These are phyloP conservation scores for Cladosporium sp. DNA, from an alignment of 2,329 filamentous ascomycete genomes.

Conservation along the genomic window DNA sequence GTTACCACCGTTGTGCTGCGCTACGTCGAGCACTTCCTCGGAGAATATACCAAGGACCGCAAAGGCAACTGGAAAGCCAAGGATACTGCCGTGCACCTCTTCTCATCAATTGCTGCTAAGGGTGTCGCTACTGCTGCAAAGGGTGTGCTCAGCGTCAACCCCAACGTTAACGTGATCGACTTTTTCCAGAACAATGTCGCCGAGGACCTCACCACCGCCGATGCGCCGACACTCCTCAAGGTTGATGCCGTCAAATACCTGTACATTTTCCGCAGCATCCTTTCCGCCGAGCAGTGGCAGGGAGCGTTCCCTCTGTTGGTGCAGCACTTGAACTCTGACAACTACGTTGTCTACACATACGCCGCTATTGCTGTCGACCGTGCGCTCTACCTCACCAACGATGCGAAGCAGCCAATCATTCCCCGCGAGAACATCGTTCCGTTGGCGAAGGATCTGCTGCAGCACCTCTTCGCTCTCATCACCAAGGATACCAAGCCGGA, in stretches of 20 bases:
- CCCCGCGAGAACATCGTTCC: constrained; percentile 71
- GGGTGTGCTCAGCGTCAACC: constrained; percentile 84
- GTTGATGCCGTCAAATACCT: constrained; percentile 98
- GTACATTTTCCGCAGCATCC: constrained; percentile 91
- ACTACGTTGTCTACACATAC: constrained; percentile 97
- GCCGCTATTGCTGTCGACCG: constrained; percentile 95
- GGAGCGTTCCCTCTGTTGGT: constrained; percentile 84
- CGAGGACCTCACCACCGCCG: constrained; percentile 70
- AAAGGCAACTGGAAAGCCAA: constrained; percentile 87
- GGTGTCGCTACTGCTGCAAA: constrained; percentile 80
- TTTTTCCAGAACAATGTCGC: constrained; percentile 95
- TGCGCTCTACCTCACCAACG: constrained; percentile 76
- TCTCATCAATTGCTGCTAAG: constrained; percentile 89
- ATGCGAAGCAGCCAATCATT: constrained; percentile 72
- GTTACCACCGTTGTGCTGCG: constrained; percentile 83
- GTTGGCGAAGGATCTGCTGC: constrained; percentile 77
- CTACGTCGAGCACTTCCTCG: constrained; percentile 82
- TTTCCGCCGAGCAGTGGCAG: constrained; percentile 88
- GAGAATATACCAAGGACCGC: constrained; percentile 63
- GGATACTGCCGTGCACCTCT: constrained; percentile 96
- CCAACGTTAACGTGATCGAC: constrained; percentile 71
- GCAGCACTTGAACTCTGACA: constrained; percentile 79
- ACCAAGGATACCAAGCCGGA: constrained; percentile 77
- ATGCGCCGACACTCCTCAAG: constrained; percentile 79
- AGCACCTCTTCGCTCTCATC: constrained; percentile 87